Base-by-base conservation (phyloP, 495 filamentous ascomycete genomes). In the Penicillium robsamsonii region DNA sequence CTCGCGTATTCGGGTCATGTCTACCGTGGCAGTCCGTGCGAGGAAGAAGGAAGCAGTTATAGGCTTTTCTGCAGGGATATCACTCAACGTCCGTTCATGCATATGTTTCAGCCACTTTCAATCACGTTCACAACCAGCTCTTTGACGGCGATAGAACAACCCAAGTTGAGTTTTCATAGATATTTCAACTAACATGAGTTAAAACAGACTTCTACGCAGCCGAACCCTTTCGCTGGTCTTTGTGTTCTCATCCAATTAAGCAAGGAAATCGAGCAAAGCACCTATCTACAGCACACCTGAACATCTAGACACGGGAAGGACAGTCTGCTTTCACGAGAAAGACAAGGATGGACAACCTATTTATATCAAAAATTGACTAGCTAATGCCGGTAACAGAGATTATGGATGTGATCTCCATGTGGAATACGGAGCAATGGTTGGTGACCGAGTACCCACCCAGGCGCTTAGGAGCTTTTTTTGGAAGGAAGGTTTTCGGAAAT, bases 401-500 rank as follows among this genome's bases (percentile, higher is more conserved):
- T 4, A 46, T 10, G 44, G 24, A 10, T 45, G 43, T 45, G 43
- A 22, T 45, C 8, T 37, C 33, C 33, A 37, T 13, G 33, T 37
- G 33, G 33, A 13, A 45, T 22, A 18, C 18, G 40, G 20, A 13
- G 22, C 10, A 9, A 15, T 46, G 44, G 27, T 29, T 46, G 44
- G 27, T 29, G 5, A 9, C 27, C 8, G 12, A 45, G 42, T 25
- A 18, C 29, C 46, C 47, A 50, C 47, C 33, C 17, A 40, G 31
- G 47, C 47, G 47, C 47, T 35, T 50, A 38, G 15, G 13, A 35
- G 33, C 33, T 37, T 37, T 37, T 35, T 35, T 37, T 37, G 33
- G 33, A 37, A 6, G 5, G 33, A 37, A 37, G 13, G 33, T 37
- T n/a, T 13, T 37, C 13, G 33, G 33, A 37, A 2, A n/a, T 15